These are phyloP conservation scores for Trametes cinnabarina DNA, from an alignment of 768 basidiomycete species.

Conservation along the genomic window DNA sequence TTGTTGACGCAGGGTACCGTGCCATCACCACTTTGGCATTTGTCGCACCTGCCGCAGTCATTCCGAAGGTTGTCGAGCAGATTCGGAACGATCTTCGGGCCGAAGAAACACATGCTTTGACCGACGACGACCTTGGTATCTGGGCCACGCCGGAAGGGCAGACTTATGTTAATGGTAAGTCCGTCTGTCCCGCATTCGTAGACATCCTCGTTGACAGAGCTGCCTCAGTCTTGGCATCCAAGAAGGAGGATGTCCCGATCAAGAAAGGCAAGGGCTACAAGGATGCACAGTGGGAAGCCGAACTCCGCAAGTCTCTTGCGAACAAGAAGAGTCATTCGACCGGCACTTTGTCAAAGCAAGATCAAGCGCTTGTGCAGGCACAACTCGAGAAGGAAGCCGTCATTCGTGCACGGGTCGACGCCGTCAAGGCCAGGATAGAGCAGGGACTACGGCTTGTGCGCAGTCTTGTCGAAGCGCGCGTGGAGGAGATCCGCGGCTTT, in stretches of 20 bases:
- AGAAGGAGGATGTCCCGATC: conserved; percentile 49
- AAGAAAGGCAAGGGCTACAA: conserved; percentile 86
- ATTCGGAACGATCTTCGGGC: conserved; percentile 65
- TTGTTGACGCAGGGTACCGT: conserved; percentile 67
- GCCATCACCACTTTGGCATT: conserved; percentile 78
- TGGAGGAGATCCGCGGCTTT: conserved; percentile 53
- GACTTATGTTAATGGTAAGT: conserved; percentile 72
- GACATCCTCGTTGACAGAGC: neutral
- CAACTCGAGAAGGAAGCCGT: conserved; percentile 80
- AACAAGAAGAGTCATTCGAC: conserved; percentile 54
- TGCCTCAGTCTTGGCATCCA: conserved; percentile 56
- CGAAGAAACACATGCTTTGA: conserved; percentile 55
- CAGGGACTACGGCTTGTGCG: conserved; percentile 71
- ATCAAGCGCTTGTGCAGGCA: conserved; percentile 76
- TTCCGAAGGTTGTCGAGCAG: conserved; percentile 71
- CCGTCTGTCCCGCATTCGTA: neutral
- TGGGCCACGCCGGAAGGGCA: conserved; percentile 87
- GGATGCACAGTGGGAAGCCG: conserved; percentile 93
- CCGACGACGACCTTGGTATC: conserved; percentile 73
- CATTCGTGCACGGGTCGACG: conserved; percentile 58
- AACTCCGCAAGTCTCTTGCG: conserved; percentile 82
- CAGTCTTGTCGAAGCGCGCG: conserved; percentile 52
- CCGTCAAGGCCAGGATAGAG: conserved; percentile 51
- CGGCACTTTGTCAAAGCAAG: conserved; percentile 72
- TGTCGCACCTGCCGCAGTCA: conserved; percentile 64